Evolutionary conservation across 371 early-diverging fungal genomes (phyloP), one percentile per base, ranked within the genome.

Genomic region (Zychaea mexicana): DNA sequence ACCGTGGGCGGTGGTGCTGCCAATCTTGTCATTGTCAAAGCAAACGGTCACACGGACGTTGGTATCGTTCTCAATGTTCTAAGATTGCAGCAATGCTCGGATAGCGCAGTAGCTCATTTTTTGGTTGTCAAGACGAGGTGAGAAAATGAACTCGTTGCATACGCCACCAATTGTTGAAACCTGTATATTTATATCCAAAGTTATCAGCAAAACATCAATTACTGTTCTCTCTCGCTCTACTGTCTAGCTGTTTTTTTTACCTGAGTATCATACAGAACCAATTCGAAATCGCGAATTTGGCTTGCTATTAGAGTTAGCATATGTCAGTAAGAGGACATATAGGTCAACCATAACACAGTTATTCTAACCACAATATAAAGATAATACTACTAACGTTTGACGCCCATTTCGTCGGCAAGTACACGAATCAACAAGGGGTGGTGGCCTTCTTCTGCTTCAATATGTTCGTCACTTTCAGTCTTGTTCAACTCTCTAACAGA

Each of bases 11-110:
- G 96, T 92, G 24, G 74, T 75, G 33, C 96, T 96, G n/a, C 99
- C 99, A 46, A 98, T 88, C 69, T 99, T 98, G 80, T 99, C 99
- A 79, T 98, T 96, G 75, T 98, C 99, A 71, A 98, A 99, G 13
- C 96, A 83, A n/a, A 93, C 87, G n/a, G 94, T 85, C 59, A 99
- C 74, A 62, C 96, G 93, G 60, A 97, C 88, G 62, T 90, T 86
- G 58, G 89, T 69, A 36, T 96, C 94, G 31, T 80, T 72, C 21
- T 74, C 85, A 31, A 93, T 60, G 32, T 77, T 68, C 19, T 77
- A 74, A 12, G 72, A 81, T 66, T 84, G 74, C 59, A 87, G 74
- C 60, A 92, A 67, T 13, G 89, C 87, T 76, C 85, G 68, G 28
- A 71, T 76, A 13, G 92, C 87, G 74, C 92, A 93, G 79, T 85